Base-by-base conservation (phyloP, 23 red algal genomes). In the Gracilaria gracilis region DNA sequence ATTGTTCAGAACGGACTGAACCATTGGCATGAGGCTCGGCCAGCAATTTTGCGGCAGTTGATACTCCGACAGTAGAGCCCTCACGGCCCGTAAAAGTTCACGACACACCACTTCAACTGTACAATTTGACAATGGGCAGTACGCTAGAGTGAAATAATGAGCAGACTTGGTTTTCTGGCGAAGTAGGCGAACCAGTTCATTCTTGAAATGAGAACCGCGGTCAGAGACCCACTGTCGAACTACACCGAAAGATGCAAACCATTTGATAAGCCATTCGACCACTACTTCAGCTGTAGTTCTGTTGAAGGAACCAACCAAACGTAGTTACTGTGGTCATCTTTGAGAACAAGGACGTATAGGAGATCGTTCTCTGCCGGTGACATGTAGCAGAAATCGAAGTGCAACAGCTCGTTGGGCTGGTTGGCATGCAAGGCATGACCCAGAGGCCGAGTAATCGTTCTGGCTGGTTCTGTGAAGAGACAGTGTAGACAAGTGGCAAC, bases 341-440 rank as follows among this genome's bases (percentile, higher is more conserved):
- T 77, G 4, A 90, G 4, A 6, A 90, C 74, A 61, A 90, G 86
- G 5, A 90, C 61, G 28, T 81, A 81, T 13, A 49, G 34, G 0
- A 62, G 70, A 1, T 11, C 47, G 57, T 81, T 23, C 65, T 79
- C 53, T 27, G 8, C 61, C 7, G 75, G 8, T 4, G 54, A 38
- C 25, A 86, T 42, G 32, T 21, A 86, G 32, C 59, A 86, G 62
- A 67, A 86, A 28, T 86, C 65, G 51, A 86, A 73, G 38, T 86
- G 35, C 8, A 86, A 17, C 19, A 86, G 4, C 37, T 71, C 39
- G 5, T 86, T 86, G 23, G 65, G 34, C 38, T 86, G 19, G 16
- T 14, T 6, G 21, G 61, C 61, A 21, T 86, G 83, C 20, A 86
- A 38, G 14, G 83, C 21, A 70, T 49, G 42, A 49, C 37, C 62